A percentile compares a stretch with the other conserved stretches of the same genome.
Evolutionary conservation across 192 early-diverging fungal species (phyloP).

Genomic region (Dimargaris xerosporica): DNA sequence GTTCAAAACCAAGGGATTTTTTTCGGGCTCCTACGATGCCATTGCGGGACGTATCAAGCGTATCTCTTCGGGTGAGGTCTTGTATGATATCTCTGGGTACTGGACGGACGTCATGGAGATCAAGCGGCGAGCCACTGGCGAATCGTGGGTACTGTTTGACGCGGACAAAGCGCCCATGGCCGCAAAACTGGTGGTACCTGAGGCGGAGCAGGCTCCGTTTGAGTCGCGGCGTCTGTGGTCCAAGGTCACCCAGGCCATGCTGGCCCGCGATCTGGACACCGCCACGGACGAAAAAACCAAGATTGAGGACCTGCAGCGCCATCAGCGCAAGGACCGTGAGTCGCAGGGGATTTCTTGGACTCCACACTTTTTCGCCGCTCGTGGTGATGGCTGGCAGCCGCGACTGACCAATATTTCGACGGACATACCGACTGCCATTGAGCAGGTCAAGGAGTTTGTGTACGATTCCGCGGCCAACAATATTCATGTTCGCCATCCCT

Average conservation of each 20-base stretch:
- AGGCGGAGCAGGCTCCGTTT: conserved; percentile 55
- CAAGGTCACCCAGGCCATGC: conserved; percentile 53
- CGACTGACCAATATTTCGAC: neutral
- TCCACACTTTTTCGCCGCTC: conserved; percentile 43
- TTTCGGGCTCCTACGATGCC: conserved; percentile 54
- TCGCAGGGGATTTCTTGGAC: conserved; percentile 32
- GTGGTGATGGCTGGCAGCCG: conserved; percentile 1
- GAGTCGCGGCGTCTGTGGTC: conserved; percentile 74
- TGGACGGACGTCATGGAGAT: conserved; percentile 63
- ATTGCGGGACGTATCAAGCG: conserved; percentile 72
- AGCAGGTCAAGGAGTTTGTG: conserved; percentile 3
- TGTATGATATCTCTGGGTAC: conserved; percentile 77
- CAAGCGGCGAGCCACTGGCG: conserved; percentile 12
- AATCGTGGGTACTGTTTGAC: conserved; percentile 46
- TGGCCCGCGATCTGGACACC: conserved; percentile 40
- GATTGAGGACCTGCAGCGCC: conserved; percentile 62
- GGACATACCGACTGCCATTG: neutral
- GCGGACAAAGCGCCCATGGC: conserved; percentile 39
- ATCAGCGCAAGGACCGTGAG: conserved; percentile 35
- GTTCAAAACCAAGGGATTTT: conserved; percentile 71
- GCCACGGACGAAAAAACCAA: conserved; percentile 52
- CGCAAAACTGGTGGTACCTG: conserved; percentile 51
- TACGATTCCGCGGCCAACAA: neutral
- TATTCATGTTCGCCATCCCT: neutral
- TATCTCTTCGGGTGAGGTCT: conserved; percentile 49